These are phyloP conservation scores for Penicillium sp. DNA, from an alignment of 2,329 filamentous ascomycete species.

Conservation along the genomic window DNA sequence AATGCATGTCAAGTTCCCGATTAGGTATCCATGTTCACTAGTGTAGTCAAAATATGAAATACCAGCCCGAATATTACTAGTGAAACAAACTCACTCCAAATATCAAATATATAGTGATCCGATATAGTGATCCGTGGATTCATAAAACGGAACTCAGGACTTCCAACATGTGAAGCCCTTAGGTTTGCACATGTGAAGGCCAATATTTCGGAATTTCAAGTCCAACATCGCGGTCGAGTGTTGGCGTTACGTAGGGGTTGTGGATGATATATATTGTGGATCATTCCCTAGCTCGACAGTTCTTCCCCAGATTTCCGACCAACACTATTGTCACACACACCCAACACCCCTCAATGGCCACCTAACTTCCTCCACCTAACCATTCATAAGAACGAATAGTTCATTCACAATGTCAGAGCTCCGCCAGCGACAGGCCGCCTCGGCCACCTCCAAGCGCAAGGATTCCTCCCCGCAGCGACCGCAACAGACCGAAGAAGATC, in stretches of 20 bases:
- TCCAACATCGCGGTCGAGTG: not conserved
- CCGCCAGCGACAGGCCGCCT: constrained; percentile 29
- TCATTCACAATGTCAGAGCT: constrained; percentile 29
- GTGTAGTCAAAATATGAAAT: not conserved
- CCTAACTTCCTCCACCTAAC: not conserved
- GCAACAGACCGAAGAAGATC: constrained; percentile 20
- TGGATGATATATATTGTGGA: not conserved
- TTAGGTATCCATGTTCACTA: not conserved
- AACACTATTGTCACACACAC: not conserved
- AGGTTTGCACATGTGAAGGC: too few relatives aligned
- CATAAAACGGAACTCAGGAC: too few relatives aligned
- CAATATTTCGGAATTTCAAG: not conserved
- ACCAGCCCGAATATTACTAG: not conserved
- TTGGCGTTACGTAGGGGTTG: not conserved
- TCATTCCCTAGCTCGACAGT: not conserved
- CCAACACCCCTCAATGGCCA: not conserved
- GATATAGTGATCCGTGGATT: too few relatives aligned
- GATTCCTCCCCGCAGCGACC: constrained; percentile 5
- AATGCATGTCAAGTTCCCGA: not conserved
- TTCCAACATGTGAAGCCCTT: not conserved
- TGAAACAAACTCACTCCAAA: too few relatives aligned
- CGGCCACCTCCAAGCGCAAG: constrained; percentile 11
- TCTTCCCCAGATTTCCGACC: constrained; percentile 15
- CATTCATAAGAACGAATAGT: not conserved
- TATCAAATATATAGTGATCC: too few relatives aligned